Percentiles rank a stretch among this genome's conserved stretches.
These are phyloP conservation scores for Leishmania martiniquensis DNA, from an alignment of 208 protist species.

Conservation along the genomic window DNA sequence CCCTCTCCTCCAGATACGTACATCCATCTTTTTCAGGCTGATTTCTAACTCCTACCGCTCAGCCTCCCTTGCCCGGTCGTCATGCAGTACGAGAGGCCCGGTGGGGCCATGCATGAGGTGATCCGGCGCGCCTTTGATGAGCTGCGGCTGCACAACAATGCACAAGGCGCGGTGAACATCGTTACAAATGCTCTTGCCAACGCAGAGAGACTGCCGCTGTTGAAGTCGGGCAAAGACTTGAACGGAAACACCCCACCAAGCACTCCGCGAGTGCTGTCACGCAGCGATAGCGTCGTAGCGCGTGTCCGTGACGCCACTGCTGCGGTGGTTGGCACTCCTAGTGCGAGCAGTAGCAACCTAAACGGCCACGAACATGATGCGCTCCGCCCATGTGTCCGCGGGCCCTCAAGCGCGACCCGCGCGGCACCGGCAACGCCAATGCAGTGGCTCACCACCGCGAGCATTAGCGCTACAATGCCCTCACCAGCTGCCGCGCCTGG, in stretches of 20 bases:
- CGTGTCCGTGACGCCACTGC: background rate
- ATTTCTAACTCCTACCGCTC: background rate
- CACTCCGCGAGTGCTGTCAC: background rate
- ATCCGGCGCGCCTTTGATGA: slow-evolving; percentile 73
- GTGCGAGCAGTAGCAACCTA: background rate
- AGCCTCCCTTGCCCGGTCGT: slow-evolving; percentile 16
- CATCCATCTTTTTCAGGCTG: background rate
- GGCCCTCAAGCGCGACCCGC: slow-evolving; percentile 3
- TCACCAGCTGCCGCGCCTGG: background rate
- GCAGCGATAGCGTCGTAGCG: background rate
- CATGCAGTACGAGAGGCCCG: slow-evolving; percentile 64
- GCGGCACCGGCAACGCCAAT: slow-evolving; percentile 6
- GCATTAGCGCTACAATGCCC: slow-evolving; percentile 12
- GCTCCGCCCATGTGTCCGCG: slow-evolving; percentile 1
- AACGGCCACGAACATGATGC: background rate
- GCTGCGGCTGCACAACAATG: slow-evolving; percentile 64
- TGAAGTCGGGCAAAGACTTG: slow-evolving; percentile 31
- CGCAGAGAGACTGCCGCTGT: slow-evolving; percentile 19
- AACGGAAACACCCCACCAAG: slow-evolving; percentile 11
- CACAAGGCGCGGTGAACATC: slow-evolving; percentile 53
- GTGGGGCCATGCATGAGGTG: slow-evolving; percentile 68
- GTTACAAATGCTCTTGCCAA: slow-evolving; percentile 44
- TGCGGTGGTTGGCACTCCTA: background rate
- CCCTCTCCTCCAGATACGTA: background rate
- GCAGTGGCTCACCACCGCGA: slow-evolving; percentile 27